phyloP scores from a whole-genome alignment of 371 early-diverging fungal genomes.

The Mortierella sp. region DNA sequence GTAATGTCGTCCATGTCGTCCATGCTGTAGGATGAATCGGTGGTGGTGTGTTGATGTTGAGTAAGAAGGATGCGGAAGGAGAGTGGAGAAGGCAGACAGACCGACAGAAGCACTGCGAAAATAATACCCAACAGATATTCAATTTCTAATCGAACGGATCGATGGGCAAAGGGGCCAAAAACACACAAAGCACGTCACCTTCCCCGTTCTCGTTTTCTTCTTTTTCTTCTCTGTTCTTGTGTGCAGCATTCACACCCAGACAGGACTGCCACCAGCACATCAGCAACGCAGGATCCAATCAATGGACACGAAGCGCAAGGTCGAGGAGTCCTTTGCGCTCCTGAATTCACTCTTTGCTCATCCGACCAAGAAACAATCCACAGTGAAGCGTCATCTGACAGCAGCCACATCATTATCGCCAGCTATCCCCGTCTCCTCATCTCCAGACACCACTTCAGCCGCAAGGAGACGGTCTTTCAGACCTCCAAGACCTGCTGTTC shows the following conservation, averaged over 20 bases:
- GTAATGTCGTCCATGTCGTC: constrained; percentile 34
- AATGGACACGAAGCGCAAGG: constrained; percentile 42
- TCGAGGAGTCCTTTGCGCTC: constrained; percentile 46
- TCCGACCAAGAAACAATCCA: constrained; percentile 23
- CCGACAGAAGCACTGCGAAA: not conserved
- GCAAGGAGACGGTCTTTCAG: constrained; percentile 19
- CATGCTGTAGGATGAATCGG: constrained; percentile 20
- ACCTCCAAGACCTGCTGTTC: constrained; percentile 43
- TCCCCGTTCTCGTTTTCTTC: too few relatives aligned
- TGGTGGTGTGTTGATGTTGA: too few relatives aligned
- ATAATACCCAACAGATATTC: too few relatives aligned
- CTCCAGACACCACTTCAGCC: not conserved
- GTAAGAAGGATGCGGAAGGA: constrained; percentile 1
- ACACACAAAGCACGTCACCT: constrained; percentile 3
- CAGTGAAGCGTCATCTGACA: not conserved
- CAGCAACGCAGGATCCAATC: not conserved
- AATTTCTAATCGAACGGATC: too few relatives aligned
- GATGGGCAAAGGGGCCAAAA: not conserved
- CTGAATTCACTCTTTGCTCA: constrained; percentile 52
- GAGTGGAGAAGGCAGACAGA: not conserved
- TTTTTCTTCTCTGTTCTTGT: too few relatives aligned
- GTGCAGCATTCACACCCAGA: too few relatives aligned
- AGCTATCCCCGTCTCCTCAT: not conserved
- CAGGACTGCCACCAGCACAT: not conserved
- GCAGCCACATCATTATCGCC: not conserved